phyloP scores from a whole-genome alignment of 441 rosid genomes.

The Erodium trifolium region DNA sequence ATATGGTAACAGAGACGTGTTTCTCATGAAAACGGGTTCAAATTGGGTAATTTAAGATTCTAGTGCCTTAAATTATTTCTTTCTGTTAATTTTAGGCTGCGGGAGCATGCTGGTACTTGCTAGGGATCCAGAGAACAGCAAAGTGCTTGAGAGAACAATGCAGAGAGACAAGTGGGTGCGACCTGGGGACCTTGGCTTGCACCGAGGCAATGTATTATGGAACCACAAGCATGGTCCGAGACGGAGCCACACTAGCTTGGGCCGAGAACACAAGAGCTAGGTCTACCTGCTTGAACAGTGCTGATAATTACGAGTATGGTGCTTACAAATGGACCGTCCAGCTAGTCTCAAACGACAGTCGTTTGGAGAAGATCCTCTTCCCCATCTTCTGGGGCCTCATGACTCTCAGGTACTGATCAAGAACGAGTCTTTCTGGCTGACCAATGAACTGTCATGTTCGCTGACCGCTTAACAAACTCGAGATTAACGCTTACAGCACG shows the following conservation, averaged over 20 bases:
- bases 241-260: conserved; percentile 47
- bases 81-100: conserved; percentile 42
- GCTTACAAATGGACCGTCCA: conserved; percentile 91
- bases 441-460: too few relatives aligned
- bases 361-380: conserved; percentile 81
- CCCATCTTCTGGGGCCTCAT: conserved; percentile 94
- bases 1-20: too few relatives aligned
- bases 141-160: conserved; percentile 76
- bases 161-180: conserved; percentile 35
- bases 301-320: conserved; percentile 61
- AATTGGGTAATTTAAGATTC: too few relatives aligned
- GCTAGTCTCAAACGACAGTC: conserved; percentile 59
- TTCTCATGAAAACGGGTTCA: too few relatives aligned
- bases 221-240: conserved; percentile 38
- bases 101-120: conserved; percentile 94
- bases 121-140: conserved; percentile 75
- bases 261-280: conserved; percentile 48
- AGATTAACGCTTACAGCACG: conserved; percentile 37
- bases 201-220: conserved; percentile 72
- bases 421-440: too few relatives aligned
- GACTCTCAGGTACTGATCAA: conserved; percentile 60
- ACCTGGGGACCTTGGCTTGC: conserved; percentile 49
- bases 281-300: conserved; percentile 44
- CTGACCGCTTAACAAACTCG: too few relatives aligned
- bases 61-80: too few relatives aligned